Percentiles rank a stretch among this genome's conserved stretches.
Evolutionary conservation across 176 grass and related monocot species (phyloP).

Genomic region (Zoysia japonica): DNA sequence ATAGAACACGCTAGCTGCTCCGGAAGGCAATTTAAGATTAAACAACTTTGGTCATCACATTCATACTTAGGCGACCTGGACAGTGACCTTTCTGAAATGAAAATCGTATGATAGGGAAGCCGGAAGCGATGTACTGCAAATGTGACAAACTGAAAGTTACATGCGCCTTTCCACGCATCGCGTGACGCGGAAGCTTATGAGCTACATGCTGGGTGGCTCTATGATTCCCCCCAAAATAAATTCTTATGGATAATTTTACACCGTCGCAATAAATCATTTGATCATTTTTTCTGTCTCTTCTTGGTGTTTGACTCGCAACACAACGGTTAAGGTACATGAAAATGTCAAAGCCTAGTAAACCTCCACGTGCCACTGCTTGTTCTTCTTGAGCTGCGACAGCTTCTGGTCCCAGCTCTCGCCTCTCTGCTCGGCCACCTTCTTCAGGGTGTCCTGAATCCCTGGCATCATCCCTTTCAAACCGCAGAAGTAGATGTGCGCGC

Average conservation of each 20-base stretch:
- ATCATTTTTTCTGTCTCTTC: not conserved
- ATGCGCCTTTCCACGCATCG: constrained; percentile 35
- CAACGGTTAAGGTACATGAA: not conserved
- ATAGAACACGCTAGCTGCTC: constrained; percentile 1
- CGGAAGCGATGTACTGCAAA: constrained; percentile 9
- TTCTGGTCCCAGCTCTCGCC: constrained; percentile 96
- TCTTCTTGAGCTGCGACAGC: constrained; percentile 84
- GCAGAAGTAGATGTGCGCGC: constrained; percentile 94
- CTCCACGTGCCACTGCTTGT: constrained; percentile 98
- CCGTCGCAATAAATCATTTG: constrained; percentile 17
- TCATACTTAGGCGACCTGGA: not conserved
- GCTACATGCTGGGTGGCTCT: constrained; percentile 28
- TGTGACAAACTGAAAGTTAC: constrained; percentile 21
- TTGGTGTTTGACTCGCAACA: not conserved
- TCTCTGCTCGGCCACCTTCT: constrained; percentile 82
- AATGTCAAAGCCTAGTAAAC: constrained; percentile 59
- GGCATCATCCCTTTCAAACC: constrained; percentile 98
- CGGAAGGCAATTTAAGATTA: not conserved
- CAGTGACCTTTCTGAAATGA: not conserved
- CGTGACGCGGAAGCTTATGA: constrained; percentile 42
- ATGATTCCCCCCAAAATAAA: not conserved
- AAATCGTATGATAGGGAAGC: not conserved
- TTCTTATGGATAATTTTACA: constrained; percentile 20
- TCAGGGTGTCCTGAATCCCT: constrained; percentile 84
- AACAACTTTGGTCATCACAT: constrained; percentile 1